Percentiles rank a stretch among this genome's conserved stretches.
These are phyloP conservation scores for Nicotiana undulata DNA, from an alignment of 257 asterid species.

Conservation along the genomic window DNA sequence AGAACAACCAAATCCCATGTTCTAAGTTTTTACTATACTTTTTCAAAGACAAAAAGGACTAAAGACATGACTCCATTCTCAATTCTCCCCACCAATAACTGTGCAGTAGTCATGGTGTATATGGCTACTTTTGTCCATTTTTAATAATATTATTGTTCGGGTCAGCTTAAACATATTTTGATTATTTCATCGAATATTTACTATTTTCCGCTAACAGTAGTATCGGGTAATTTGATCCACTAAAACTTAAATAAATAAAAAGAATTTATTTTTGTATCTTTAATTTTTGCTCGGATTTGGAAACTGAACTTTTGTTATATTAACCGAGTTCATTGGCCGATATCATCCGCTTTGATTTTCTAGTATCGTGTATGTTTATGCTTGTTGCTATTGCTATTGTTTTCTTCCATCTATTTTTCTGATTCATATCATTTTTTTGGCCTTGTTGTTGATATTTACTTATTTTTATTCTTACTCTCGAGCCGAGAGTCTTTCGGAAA, in stretches of 20 bases:
- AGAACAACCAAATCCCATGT: conserved; percentile 2
- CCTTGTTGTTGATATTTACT: too few relatives aligned
- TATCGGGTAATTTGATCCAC: too few relatives aligned
- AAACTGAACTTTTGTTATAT: not conserved
- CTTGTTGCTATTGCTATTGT: too few relatives aligned
- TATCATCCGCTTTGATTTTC: not conserved
- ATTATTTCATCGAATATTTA: not conserved
- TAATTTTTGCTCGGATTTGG: not conserved
- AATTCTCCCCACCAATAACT: conserved; percentile 25
- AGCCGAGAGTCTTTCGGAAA: too few relatives aligned
- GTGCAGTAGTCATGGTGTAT: conserved; percentile 44
- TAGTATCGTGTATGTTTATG: too few relatives aligned
- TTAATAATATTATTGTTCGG: fast-evolving
- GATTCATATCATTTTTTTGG: too few relatives aligned
- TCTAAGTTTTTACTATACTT: not conserved
- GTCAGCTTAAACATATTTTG: not conserved
- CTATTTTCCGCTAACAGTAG: too few relatives aligned
- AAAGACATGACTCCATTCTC: conserved; percentile 38
- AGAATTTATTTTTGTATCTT: not conserved
- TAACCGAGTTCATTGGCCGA: not conserved
- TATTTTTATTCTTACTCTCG: too few relatives aligned
- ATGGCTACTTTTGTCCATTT: conserved; percentile 40
- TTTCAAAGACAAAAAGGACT: not conserved
- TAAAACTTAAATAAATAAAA: not conserved
- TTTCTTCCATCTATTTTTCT: too few relatives aligned